Evolutionary conservation across 2,329 filamentous ascomycete species (phyloP).

Genomic region (Penicillium sp.): DNA sequence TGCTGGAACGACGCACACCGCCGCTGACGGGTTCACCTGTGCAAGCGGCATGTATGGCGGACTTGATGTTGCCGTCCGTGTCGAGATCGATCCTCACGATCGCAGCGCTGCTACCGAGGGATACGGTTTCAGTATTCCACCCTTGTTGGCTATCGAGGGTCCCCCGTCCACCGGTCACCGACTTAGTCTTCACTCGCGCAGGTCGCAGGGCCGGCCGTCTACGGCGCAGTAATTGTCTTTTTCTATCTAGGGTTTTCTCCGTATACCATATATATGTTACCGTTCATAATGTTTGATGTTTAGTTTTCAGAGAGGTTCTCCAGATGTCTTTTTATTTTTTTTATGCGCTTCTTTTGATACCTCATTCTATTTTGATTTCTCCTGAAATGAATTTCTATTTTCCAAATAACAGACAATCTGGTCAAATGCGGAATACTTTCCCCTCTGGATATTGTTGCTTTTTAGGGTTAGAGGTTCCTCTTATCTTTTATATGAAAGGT

Average conservation of each 20-base stretch:
- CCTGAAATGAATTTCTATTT: too few relatives aligned
- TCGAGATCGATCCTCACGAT: conserved; percentile 48
- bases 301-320: background rate
- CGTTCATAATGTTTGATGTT: conserved; percentile 7
- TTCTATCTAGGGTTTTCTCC: background rate
- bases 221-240: conserved; percentile 17
- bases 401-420: background rate
- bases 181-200: conserved; percentile 21
- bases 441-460: conserved; percentile 13
- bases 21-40: conserved; percentile 54
- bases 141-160: conserved; percentile 20
- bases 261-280: background rate
- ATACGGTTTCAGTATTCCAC: conserved; percentile 46
- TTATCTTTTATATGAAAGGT: background rate
- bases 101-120: conserved; percentile 44
- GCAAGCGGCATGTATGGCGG: conserved; percentile 41
- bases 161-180: conserved; percentile 12
- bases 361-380: background rate
- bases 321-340: background rate
- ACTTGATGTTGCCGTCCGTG: conserved; percentile 46
- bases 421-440: conserved; percentile 6
- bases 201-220: conserved; percentile 21
- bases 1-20: conserved; percentile 74
- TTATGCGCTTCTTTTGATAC: conserved; percentile 1
- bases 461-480: conserved; percentile 11